Evolutionary conservation across 805 yeast species (phyloP), one percentile per base, ranked within the genome.

Genomic region (Candida caryicola): DNA sequence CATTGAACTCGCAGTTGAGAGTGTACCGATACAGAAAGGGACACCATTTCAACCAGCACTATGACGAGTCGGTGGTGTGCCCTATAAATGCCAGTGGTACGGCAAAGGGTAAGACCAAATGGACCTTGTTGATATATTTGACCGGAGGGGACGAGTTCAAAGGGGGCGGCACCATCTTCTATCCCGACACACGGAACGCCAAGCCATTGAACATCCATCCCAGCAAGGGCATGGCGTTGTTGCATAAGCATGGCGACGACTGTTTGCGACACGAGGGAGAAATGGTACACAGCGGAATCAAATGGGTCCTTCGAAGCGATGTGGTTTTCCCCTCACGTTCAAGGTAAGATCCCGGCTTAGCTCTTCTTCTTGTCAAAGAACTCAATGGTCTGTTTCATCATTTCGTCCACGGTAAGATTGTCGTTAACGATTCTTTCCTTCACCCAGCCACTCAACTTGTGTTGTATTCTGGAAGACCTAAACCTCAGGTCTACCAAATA

Each of bases 391-490:
- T 57, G 50, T 3, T 45, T 43, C 17, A 60, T 31, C 2, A 54
- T 43, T 16, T 47, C 41, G 5, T 44, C 31, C 17, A 45, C 34
- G 13, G 28, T 9, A 34, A 27, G 16, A 29, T 35, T 12, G 30
- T 39, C 13, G 8, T 17, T 4, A 19, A 33, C 34, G 5, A 63
- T 40, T 23, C 64, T 40, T n/a, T 55, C 52, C 23, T 49, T 47
- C 6, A 89, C 82, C 96, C 96, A 89, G 2, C 73, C 73, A 25
- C 93, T 82, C 23, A 89, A 57, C 52, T 85, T 85, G 0, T 45
- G 39, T 45, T 74, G 77, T 13, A 86, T 78, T 19, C 66, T 57
- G 1, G 51, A 48, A 2, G 55, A 54, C 2, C 50, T 51, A 46
- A 75, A 91, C 37, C 97, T 66, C 23, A 58, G 59, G 56, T 91